Percentiles rank a stretch among this genome's conserved stretches.
phyloP scores from a whole-genome alignment of 768 basidiomycete genomes.

The Mycena pura region DNA sequence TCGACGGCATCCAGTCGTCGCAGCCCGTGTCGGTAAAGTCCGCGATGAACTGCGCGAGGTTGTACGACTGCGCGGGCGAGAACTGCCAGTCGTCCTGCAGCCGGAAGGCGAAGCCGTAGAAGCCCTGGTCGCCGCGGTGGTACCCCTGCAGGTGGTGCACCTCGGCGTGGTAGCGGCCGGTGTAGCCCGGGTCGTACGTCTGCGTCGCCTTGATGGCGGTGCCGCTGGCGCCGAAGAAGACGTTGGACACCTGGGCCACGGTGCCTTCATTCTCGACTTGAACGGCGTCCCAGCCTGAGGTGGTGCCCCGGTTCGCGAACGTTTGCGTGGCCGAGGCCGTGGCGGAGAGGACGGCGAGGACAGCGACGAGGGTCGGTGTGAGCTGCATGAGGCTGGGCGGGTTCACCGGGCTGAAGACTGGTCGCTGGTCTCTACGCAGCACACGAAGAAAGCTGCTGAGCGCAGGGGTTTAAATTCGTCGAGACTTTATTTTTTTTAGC shows the following conservation, averaged over 20 bases:
- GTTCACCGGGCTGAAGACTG: neutral
- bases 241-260: slow-evolving; percentile 2
- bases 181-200: slow-evolving; percentile 7
- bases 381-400: slow-evolving; percentile 6
- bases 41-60: slow-evolving; percentile 11
- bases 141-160: neutral
- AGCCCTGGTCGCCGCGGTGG: slow-evolving; percentile 4
- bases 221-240: slow-evolving; percentile 8
- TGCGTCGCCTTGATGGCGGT: slow-evolving; percentile 6
- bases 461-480: neutral
- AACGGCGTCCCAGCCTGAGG: slow-evolving; percentile 3
- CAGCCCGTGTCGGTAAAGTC: slow-evolving; percentile 8
- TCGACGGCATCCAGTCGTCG: slow-evolving; percentile 4
- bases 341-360: slow-evolving; percentile 3
- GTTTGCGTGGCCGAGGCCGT: neutral
- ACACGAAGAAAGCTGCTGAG: too few species aligned
- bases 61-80: neutral
- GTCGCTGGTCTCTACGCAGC: neutral
- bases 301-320: slow-evolving; percentile 11
- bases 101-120: slow-evolving; percentile 11
- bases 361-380: neutral
- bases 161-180: slow-evolving; percentile 5
- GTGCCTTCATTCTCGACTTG: neutral
- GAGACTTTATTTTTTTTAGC: neutral
- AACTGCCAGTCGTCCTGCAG: slow-evolving; percentile 12